Conservation (phyloP, 73 alveolate species). For the Durusdinium trenchii region DNA sequence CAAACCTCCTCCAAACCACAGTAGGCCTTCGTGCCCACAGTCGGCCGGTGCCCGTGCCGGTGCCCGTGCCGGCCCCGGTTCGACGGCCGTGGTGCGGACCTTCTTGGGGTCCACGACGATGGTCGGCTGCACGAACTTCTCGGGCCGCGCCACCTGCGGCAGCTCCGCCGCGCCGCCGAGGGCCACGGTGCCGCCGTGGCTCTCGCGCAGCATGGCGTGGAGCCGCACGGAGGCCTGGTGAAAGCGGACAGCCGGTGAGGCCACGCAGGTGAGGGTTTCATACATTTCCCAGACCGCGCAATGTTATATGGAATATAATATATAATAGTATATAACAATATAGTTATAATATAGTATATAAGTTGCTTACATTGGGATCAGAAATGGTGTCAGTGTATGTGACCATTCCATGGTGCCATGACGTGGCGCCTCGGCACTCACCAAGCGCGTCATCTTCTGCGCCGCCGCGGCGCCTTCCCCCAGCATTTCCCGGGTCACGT, state of each 20-base stretch:
- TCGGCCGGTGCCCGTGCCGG: too few species aligned
- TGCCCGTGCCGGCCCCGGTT: too few species aligned
- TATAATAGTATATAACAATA: neutral
- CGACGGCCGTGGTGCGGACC: too few species aligned
- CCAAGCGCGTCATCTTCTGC: constrained; percentile 50
- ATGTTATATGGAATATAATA: neutral
- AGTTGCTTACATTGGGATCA: neutral
- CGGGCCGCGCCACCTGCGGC: neutral
- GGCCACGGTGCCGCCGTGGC: constrained; percentile 71
- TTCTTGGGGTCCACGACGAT: constrained; percentile 88
- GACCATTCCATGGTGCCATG: neutral
- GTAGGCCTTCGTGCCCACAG: too few species aligned
- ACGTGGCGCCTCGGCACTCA: constrained; percentile 44
- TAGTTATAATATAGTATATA: neutral
- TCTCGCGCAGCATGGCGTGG: constrained; percentile 57
- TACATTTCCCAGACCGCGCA: neutral
- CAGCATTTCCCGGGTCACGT: constrained; percentile 46
- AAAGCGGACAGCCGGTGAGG: too few species aligned
- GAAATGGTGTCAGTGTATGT: neutral
- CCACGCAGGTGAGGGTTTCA: neutral
- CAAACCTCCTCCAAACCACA: neutral
- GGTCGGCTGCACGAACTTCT: constrained; percentile 84
- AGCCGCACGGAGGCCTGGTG: constrained; percentile 39
- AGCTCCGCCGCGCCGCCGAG: constrained; percentile 58
- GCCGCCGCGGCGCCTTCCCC: constrained; percentile 77